Evolutionary conservation across 139 green algal species (phyloP), one percentile per base, ranked within the genome.

Genomic region (Chlorella sp.): DNA sequence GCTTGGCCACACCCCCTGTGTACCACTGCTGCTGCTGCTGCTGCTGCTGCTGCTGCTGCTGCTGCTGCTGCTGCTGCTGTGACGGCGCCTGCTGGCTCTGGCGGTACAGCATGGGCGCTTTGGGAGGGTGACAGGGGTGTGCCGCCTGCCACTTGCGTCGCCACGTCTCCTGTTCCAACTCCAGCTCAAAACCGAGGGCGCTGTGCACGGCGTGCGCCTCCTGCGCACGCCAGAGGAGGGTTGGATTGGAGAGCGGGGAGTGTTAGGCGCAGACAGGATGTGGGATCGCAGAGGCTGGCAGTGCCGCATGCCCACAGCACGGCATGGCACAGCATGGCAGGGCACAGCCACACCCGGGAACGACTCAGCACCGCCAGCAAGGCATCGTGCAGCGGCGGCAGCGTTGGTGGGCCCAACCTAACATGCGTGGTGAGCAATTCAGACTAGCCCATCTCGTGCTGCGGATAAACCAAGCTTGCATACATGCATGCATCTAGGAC

Each of bases 101-200:
- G 24, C 18, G 69, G 69, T 26, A 48, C 48, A 80, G n/a, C 73
- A 80, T 24, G 19, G 30, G 28, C 1, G 83, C 11, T 28, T 26
- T 64, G 26, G 60, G 28, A 1, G 83, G 66, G 61, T 81, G 83
- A 21, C 83, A 61, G 22, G 83, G 36, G 83, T 28, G 39, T 5
- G 81, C 81, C 1, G 57, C 53, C 2, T 32, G 21, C 15, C 66
- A 66, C 66, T 88, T 88, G 83, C 39, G 61, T 22, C 39, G 83
- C 83, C 83, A 88, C 28, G 83, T 66, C 66, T 66, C 61, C 66
- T 79, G 66, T 66, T 88, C 83, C 2, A 30, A 36, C n/a, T 34
- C 61, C 64, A 68, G 39, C 28, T 88, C 66, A 16, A 88, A 81
- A 88, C 83, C 32, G 37, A 64, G 12, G n/a, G n/a, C n/a, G n/a